These are phyloP conservation scores for Pseudodiploospora longispora DNA, from an alignment of 2,329 filamentous ascomycete species.

Conservation along the genomic window DNA sequence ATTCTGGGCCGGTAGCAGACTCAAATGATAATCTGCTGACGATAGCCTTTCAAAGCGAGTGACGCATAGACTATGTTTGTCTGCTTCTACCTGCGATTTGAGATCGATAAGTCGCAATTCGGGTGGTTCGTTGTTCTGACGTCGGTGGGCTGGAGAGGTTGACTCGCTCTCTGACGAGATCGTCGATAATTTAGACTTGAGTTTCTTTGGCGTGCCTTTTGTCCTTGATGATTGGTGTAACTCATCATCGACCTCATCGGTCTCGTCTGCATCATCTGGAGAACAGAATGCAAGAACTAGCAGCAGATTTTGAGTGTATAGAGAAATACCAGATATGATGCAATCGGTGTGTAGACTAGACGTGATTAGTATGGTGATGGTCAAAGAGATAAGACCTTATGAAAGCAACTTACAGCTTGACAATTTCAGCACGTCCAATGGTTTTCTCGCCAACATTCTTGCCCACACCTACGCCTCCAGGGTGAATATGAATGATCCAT, in stretches of 20 bases:
- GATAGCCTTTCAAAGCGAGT: slow-evolving; percentile 81
- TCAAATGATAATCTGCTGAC: slow-evolving; percentile 85
- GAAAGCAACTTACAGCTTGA: slow-evolving; percentile 65
- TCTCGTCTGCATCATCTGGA: slow-evolving; percentile 59
- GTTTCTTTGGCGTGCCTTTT: slow-evolving; percentile 24
- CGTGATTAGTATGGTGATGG: not conserved
- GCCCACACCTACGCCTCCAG: slow-evolving; percentile 58
- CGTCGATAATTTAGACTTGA: slow-evolving; percentile 35
- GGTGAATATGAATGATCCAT: slow-evolving; percentile 89
- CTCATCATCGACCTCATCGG: slow-evolving; percentile 28
- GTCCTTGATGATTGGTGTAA: slow-evolving; percentile 1
- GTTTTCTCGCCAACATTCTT: slow-evolving; percentile 62
- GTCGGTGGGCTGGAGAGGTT: slow-evolving; percentile 57
- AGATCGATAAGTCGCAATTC: slow-evolving; percentile 90
- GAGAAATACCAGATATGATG: slow-evolving; percentile 91
- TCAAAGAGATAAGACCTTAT: not conserved
- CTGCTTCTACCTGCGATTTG: slow-evolving; percentile 74
- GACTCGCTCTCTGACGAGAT: slow-evolving; percentile 49
- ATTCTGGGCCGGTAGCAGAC: slow-evolving; percentile 66
- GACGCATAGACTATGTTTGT: slow-evolving; percentile 77
- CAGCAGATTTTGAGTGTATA: slow-evolving; percentile 89
- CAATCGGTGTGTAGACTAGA: slow-evolving; percentile 85
- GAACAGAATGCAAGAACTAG: slow-evolving; percentile 87
- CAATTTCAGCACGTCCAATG: slow-evolving; percentile 77
- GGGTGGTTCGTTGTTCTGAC: slow-evolving; percentile 73